Conservation (phyloP, 164 flowering plant species). For the Nymphaea thermarum region DNA sequence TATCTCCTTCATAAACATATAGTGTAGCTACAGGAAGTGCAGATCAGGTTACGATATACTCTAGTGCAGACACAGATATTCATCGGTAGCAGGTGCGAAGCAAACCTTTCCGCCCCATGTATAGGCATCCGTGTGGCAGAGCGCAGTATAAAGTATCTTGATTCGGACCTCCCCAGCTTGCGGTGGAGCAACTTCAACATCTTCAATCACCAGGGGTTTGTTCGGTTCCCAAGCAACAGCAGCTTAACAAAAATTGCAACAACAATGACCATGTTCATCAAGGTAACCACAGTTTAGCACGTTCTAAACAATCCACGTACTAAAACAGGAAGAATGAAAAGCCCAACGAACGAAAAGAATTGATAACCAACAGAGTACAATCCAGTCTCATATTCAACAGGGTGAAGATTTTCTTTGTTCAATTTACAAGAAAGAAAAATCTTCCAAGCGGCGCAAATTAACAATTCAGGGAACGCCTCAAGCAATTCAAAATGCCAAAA, state of each 20-base stretch:
- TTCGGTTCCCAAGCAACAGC: slow-evolving; percentile 98
- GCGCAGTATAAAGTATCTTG: slow-evolving; percentile 83
- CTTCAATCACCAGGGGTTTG: slow-evolving; percentile 69
- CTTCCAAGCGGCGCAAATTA: not conserved
- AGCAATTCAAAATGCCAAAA: not conserved
- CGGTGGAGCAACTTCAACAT: slow-evolving; percentile 89
- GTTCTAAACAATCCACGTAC: not conserved
- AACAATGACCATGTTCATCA: no score
- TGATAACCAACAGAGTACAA: not conserved
- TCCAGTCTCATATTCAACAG: not conserved
- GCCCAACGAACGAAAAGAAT: not conserved
- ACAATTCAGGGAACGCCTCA: not conserved
- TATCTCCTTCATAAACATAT: no score
- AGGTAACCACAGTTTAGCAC: no score
- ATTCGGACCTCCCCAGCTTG: slow-evolving; percentile 93
- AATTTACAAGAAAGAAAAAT: not conserved
- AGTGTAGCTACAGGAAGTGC: no score
- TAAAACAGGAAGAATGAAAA: not conserved
- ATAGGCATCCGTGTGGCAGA: slow-evolving; percentile 96
- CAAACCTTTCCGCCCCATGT: slow-evolving; percentile 97
- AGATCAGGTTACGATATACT: no score
- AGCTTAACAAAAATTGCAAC: slow-evolving; percentile 24
- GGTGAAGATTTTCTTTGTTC: not conserved
- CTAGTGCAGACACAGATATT: no score
- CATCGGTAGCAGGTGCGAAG: not conserved